Evolutionary conservation across 768 basidiomycete genomes (phyloP).

Genomic region (Lenzites betulinus): DNA sequence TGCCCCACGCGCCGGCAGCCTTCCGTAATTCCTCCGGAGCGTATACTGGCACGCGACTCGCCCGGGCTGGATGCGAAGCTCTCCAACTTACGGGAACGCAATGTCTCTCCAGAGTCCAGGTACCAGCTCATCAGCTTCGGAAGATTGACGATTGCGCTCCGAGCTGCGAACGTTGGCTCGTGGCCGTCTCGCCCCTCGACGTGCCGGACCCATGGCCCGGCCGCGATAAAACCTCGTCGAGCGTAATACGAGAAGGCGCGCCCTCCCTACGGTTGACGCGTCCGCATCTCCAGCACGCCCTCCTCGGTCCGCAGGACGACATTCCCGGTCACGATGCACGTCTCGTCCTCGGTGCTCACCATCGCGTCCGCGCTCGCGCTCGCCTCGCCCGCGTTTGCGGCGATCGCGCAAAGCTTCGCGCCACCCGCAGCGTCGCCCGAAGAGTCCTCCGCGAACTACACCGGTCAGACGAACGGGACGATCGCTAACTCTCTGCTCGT

Average conservation of each 20-base stretch:
- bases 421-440: conserved; percentile 33
- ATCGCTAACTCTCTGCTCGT: conserved; percentile 42
- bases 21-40: neutral
- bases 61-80: neutral
- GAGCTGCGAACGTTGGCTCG: neutral
- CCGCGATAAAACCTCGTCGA: neutral
- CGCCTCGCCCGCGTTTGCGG: conserved; percentile 24
- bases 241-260: neutral
- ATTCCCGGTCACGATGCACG: neutral
- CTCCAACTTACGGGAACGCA: neutral
- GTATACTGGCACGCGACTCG: neutral
- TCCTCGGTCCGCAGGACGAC: neutral
- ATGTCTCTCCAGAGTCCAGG: neutral
- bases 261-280: neutral
- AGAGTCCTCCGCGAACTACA: conserved; percentile 39
- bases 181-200: neutral
- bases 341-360: conserved; percentile 2
- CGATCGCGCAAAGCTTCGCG: conserved; percentile 33
- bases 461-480: conserved; percentile 44
- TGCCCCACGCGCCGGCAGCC: neutral
- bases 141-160: neutral
- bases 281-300: neutral
- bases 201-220: too few relatives aligned
- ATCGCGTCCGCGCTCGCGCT: conserved; percentile 11
- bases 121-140: neutral